Evolutionary conservation across 257 asterid genomes (phyloP).

Genomic region (Solanum tarijense): DNA sequence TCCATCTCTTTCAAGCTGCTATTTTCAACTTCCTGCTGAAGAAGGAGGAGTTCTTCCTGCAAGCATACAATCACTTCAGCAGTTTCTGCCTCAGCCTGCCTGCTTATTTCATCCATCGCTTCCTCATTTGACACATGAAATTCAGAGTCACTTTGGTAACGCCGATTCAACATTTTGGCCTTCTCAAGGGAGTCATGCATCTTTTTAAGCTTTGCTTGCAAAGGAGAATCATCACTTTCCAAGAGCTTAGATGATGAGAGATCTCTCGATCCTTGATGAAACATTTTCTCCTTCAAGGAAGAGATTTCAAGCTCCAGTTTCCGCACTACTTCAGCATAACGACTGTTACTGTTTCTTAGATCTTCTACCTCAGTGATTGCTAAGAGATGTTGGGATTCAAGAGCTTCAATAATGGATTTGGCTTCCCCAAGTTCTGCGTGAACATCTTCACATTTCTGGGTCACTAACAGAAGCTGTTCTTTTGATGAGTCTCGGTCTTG

Average conservation of each 20-base stretch:
- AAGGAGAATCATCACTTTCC: slow-evolving; percentile 37
- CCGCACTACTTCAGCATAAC: slow-evolving; percentile 32
- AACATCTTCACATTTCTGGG: slow-evolving; percentile 37
- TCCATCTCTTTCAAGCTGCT: slow-evolving; percentile 60
- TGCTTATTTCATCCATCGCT: slow-evolving; percentile 73
- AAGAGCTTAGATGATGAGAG: slow-evolving; percentile 20
- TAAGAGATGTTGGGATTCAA: slow-evolving; percentile 73
- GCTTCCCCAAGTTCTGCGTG: slow-evolving; percentile 50
- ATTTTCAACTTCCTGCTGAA: slow-evolving; percentile 69
- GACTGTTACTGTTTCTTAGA: slow-evolving; percentile 38
- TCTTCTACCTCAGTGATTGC: slow-evolving; percentile 63
- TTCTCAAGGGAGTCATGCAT: slow-evolving; percentile 84
- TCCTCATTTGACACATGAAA: slow-evolving; percentile 52
- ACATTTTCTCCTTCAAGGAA: slow-evolving; percentile 32
- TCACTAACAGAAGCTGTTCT: slow-evolving; percentile 31
- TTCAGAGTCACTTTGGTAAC: slow-evolving; percentile 51
- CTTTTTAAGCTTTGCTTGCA: slow-evolving; percentile 68
- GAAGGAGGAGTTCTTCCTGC: slow-evolving; percentile 82
- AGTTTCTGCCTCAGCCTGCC: slow-evolving; percentile 95
- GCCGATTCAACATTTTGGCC: slow-evolving; percentile 61
- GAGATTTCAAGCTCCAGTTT: slow-evolving; percentile 55
- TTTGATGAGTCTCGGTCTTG: slow-evolving; percentile 52
- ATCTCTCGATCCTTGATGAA: slow-evolving; percentile 29
- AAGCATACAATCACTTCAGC: slow-evolving; percentile 94
- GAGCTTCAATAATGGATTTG: slow-evolving; percentile 70